Percentiles rank a stretch among this genome's conserved stretches.
These are phyloP conservation scores for Piloderma croceum DNA, from an alignment of 768 basidiomycete species.

Conservation along the genomic window DNA sequence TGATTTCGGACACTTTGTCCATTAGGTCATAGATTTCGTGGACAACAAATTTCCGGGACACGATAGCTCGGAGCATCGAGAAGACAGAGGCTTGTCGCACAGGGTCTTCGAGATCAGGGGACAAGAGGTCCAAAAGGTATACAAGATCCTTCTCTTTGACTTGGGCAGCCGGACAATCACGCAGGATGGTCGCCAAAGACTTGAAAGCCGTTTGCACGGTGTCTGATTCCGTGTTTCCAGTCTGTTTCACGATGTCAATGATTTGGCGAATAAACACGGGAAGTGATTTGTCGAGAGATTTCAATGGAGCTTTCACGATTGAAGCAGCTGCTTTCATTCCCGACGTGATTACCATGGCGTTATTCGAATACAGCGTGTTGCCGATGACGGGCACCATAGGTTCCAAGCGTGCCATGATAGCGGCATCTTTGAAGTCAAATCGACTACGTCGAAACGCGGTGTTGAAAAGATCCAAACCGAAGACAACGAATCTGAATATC, in stretches of 20 bases:
- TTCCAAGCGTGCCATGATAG: conserved; percentile 78
- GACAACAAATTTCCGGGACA: conserved; percentile 86
- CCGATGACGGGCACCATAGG: conserved; percentile 84
- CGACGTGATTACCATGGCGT: conserved; percentile 64
- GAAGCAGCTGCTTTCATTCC: conserved; percentile 77
- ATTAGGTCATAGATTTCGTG: conserved; percentile 97
- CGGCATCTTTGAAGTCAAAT: conserved; percentile 75
- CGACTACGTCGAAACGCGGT: conserved; percentile 81
- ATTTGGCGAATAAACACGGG: conserved; percentile 82
- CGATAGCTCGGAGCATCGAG: conserved; percentile 82
- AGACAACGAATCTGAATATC: conserved; percentile 67
- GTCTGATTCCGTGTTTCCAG: conserved; percentile 86
- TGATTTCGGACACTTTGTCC: conserved; percentile 85
- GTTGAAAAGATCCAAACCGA: conserved; percentile 88
- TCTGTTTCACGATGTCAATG: conserved; percentile 72
- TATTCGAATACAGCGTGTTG: conserved; percentile 84
- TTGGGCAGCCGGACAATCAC: conserved; percentile 77
- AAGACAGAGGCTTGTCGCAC: conserved; percentile 83
- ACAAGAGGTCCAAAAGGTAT: conserved; percentile 78
- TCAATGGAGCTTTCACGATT: conserved; percentile 80
- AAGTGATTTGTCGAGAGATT: conserved; percentile 65
- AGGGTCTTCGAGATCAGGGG: conserved; percentile 89
- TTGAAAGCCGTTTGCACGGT: conserved; percentile 84
- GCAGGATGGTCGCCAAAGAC: conserved; percentile 79
- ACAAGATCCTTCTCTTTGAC: conserved; percentile 87